Percentiles rank a stretch among this genome's conserved stretches.
phyloP scores from a whole-genome alignment of 2,329 filamentous ascomycete species.

The Metarhizium guizhouense region DNA sequence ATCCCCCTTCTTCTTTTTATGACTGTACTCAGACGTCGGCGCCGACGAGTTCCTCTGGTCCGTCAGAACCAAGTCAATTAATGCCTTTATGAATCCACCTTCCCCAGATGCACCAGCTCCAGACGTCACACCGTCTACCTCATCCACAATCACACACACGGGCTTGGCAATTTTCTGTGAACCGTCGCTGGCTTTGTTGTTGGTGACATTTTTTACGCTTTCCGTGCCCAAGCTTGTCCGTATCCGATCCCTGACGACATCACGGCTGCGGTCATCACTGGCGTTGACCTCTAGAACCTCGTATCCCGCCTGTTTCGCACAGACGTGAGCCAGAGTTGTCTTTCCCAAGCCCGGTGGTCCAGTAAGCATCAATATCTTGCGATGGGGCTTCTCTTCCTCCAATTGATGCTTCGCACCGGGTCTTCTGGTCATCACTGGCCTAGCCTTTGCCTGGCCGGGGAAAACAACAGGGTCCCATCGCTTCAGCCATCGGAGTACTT shows the following conservation, averaged over 20 bases:
- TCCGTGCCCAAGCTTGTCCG: constrained; percentile 89
- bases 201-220: constrained; percentile 71
- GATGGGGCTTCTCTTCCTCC: constrained; percentile 66
- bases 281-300: constrained; percentile 97
- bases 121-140: constrained; percentile 88
- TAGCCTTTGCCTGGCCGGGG: constrained; percentile 59
- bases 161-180: constrained; percentile 69
- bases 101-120: constrained; percentile 72
- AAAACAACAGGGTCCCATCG: constrained; percentile 91
- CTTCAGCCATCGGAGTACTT: constrained; percentile 89
- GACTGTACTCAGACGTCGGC: constrained; percentile 12
- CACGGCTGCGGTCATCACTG: constrained; percentile 82
- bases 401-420: constrained; percentile 33
- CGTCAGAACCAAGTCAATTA: constrained; percentile 79
- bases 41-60: constrained; percentile 67
- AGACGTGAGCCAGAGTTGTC: constrained; percentile 93
- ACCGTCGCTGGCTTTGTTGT: constrained; percentile 44
- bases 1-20: constrained; percentile 67
- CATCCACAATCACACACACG: constrained; percentile 89
- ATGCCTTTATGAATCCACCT: constrained; percentile 87
- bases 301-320: constrained; percentile 89
- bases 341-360: constrained; percentile 92
- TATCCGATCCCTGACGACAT: constrained; percentile 87
- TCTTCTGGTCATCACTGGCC: constrained; percentile 32
- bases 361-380: constrained; percentile 82